A percentile compares a stretch with the other conserved stretches of the same genome.
Conservation (phyloP, 2,329 filamentous ascomycete genomes). For the Pochonia chlamydosporia region DNA sequence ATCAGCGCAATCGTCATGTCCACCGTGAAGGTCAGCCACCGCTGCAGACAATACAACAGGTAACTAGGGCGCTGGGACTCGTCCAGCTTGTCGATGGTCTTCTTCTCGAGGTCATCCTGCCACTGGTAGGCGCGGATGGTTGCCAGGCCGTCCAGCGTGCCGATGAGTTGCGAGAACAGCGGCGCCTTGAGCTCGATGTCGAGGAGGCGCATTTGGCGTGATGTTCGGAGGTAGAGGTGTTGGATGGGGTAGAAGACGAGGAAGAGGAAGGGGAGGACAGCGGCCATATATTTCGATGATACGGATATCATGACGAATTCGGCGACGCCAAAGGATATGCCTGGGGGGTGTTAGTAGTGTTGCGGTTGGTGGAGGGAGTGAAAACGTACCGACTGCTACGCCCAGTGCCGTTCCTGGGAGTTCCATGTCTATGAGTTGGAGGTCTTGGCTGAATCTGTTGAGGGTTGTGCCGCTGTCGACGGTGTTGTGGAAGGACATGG, state of each 20-base stretch:
- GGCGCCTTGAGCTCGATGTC: conserved; percentile 54
- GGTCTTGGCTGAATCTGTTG: conserved; percentile 34
- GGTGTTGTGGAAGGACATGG: conserved; percentile 27
- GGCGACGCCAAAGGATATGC: conserved; percentile 1
- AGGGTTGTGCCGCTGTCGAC: conserved; percentile 28
- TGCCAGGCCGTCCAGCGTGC: too few species aligned
- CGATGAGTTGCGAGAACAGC: conserved; percentile 49
- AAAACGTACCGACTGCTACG: conserved; percentile 9
- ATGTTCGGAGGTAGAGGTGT: conserved; percentile 52
- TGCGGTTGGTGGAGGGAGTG: not conserved
- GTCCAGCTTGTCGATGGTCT: too few species aligned
- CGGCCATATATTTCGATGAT: conserved; percentile 33
- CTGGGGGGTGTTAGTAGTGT: not conserved
- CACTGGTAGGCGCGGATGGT: too few species aligned
- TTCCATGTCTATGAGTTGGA: conserved; percentile 29
- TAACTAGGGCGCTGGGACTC: too few species aligned
- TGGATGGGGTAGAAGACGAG: conserved; percentile 43
- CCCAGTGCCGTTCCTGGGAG: conserved; percentile 16
- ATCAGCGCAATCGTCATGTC: too few species aligned
- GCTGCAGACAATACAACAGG: too few species aligned
- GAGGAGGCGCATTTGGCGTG: conserved; percentile 50
- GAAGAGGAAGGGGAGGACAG: conserved; percentile 42
- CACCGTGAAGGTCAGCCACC: too few species aligned
- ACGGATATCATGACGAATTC: conserved; percentile 21
- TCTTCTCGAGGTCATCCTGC: too few species aligned